phyloP scores from a whole-genome alignment of 176 grass and related monocot species.

The Zoysia pacifica region DNA sequence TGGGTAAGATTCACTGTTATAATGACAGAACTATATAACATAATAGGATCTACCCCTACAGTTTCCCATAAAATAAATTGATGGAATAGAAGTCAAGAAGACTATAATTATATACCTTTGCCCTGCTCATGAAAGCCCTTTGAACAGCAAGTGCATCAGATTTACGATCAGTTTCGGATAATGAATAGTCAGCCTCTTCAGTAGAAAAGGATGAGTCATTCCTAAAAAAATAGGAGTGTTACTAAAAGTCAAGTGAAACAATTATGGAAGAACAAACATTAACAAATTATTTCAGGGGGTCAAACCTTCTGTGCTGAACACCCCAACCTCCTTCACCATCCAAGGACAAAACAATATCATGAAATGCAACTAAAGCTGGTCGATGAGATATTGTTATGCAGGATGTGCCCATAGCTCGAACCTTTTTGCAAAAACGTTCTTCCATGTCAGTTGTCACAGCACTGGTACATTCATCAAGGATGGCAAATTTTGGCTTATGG shows the following conservation, averaged over 20 bases:
- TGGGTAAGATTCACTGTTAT: neutral
- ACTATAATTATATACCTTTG: conserved; percentile 57
- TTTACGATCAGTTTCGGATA: conserved; percentile 69
- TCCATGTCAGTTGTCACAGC: conserved; percentile 99
- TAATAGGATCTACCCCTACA: neutral
- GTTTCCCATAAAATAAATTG: neutral
- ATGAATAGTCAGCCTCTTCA: conserved; percentile 61
- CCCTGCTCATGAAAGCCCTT: conserved; percentile 74
- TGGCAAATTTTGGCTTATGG: conserved; percentile 96
- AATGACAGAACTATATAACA: conserved; percentile 7
- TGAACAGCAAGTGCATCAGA: conserved; percentile 88
- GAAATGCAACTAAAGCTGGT: conserved; percentile 97
- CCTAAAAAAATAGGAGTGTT: conserved; percentile 50
- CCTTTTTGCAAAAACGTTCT: conserved; percentile 93
- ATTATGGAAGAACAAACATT: conserved; percentile 23
- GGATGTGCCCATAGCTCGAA: conserved; percentile 95
- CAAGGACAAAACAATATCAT: conserved; percentile 97
- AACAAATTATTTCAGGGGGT: conserved; percentile 25
- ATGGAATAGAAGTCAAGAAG: conserved; percentile 29
- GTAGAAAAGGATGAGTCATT: conserved; percentile 63
- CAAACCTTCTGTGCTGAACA: conserved; percentile 87
- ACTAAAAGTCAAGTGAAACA: conserved; percentile 18
- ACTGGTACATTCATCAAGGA: conserved; percentile 99
- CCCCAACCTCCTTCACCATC: conserved; percentile 93
- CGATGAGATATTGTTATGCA: conserved; percentile 99